Conservation (phyloP, 2,329 filamentous ascomycete species). For the Coniochaeta sp. region DNA sequence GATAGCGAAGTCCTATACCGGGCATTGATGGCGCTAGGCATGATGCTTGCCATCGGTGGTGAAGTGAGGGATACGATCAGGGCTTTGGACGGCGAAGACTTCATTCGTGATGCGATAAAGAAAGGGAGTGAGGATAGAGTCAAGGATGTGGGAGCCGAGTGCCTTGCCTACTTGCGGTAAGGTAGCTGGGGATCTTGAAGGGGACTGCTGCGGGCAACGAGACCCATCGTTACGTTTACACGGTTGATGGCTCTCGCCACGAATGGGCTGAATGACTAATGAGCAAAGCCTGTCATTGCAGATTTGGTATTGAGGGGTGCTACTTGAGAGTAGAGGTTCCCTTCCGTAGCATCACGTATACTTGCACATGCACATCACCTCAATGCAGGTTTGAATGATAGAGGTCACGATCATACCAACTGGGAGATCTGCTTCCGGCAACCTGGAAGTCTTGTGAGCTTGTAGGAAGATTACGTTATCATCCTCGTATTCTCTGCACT, state of each 20-base stretch:
- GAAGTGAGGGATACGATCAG: conserved; percentile 32
- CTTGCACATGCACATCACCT: no score
- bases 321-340: neutral
- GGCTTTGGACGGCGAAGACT: conserved; percentile 30
- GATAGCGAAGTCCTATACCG: conserved; percentile 83
- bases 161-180: conserved; percentile 25
- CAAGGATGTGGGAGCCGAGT: conserved; percentile 38
- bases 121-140: conserved; percentile 39
- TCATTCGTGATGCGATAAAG: conserved; percentile 34
- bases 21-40: conserved; percentile 75
- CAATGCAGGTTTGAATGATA: no score
- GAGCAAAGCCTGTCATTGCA: neutral
- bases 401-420: no score
- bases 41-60: conserved; percentile 55
- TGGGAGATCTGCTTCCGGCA: no score
- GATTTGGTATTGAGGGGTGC: neutral
- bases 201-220: neutral
- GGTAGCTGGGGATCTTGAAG: neutral
- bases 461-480: no score
- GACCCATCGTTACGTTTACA: neutral
- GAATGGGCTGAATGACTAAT: neutral
- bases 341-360: neutral
- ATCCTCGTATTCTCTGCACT: no score
- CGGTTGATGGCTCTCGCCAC: neutral
- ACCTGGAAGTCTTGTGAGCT: no score